Conservation (phyloP, 768 basidiomycete species). For the Scleroderma citrinum region DNA sequence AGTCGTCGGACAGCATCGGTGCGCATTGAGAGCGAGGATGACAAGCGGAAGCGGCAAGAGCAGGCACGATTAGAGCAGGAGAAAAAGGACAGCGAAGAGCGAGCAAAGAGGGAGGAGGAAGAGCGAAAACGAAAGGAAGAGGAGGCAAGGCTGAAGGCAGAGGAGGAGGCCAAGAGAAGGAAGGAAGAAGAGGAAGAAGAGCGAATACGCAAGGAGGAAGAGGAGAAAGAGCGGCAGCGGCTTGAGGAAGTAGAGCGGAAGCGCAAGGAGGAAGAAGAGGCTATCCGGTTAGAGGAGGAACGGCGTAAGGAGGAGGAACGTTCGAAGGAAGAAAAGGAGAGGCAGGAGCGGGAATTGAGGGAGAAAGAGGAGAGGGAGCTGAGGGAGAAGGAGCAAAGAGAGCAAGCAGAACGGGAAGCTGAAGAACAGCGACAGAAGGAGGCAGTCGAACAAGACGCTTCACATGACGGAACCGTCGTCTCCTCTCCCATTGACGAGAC, state of each 20-base stretch:
- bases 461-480: constrained; percentile 25
- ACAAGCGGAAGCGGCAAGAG: constrained; percentile 43
- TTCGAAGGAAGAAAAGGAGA: constrained; percentile 37
- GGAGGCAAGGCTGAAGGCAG: constrained; percentile 36
- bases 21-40: constrained; percentile 61
- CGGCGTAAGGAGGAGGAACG: constrained; percentile 23
- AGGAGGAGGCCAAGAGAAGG: constrained; percentile 34
- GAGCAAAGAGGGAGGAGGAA: constrained; percentile 30
- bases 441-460: constrained; percentile 22
- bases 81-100: constrained; percentile 34
- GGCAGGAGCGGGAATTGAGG: constrained; percentile 29
- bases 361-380: constrained; percentile 27
- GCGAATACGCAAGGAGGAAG: constrained; percentile 30
- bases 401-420: constrained; percentile 21
- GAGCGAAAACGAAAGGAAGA: constrained; percentile 34
- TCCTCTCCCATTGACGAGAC: constrained; percentile 39
- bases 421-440: constrained; percentile 19
- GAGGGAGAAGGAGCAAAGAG: constrained; percentile 30
- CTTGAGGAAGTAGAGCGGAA: constrained; percentile 32
- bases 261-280: constrained; percentile 21
- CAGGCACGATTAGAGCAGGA: constrained; percentile 37
- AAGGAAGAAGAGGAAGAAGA: constrained; percentile 40
- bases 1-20: constrained; percentile 33
- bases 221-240: constrained; percentile 32
- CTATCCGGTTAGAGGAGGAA: constrained; percentile 25